Evolutionary conservation across 2,329 filamentous ascomycete species (phyloP).

Genomic region (Fusarium nematophilum): DNA sequence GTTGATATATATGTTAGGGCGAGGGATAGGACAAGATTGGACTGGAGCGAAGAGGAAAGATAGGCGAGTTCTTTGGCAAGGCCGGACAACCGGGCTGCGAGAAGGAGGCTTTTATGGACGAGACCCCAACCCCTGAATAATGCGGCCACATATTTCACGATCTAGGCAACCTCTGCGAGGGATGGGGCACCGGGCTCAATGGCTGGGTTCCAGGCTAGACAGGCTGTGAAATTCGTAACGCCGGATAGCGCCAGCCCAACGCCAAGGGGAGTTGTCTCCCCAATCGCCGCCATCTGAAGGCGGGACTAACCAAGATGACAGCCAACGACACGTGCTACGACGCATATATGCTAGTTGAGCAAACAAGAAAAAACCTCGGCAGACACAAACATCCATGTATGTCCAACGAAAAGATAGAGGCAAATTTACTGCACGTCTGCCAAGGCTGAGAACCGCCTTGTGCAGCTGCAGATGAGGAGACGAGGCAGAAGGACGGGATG

Average conservation of each 20-base stretch:
- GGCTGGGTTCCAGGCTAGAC: slow-evolving; percentile 4
- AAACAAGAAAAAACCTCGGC: no score
- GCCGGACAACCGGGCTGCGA: no score
- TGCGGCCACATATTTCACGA: not conserved
- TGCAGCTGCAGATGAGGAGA: no score
- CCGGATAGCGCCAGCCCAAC: slow-evolving; percentile 9
- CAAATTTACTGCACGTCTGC: no score
- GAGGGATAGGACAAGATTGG: no score
- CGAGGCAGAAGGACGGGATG: no score
- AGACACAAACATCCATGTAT: no score
- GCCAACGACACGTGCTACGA: slow-evolving; percentile 3
- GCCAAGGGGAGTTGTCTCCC: not conserved
- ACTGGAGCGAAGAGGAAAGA: no score
- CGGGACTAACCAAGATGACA: not conserved
- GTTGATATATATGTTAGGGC: no score
- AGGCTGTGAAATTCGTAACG: not conserved
- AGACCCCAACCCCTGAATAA: slow-evolving; percentile 9
- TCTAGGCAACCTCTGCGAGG: slow-evolving; percentile 9
- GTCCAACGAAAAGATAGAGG: no score
- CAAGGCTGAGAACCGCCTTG: no score
- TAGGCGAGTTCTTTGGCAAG: no score
- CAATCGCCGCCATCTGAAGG: not conserved
- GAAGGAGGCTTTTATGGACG: slow-evolving; percentile 20
- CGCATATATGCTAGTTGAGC: not conserved
- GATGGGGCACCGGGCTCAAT: slow-evolving; percentile 5